Evolutionary conservation across 331 rosid genomes (phyloP), one percentile per base, ranked within the genome.

Genomic region (Malus hybrid): DNA sequence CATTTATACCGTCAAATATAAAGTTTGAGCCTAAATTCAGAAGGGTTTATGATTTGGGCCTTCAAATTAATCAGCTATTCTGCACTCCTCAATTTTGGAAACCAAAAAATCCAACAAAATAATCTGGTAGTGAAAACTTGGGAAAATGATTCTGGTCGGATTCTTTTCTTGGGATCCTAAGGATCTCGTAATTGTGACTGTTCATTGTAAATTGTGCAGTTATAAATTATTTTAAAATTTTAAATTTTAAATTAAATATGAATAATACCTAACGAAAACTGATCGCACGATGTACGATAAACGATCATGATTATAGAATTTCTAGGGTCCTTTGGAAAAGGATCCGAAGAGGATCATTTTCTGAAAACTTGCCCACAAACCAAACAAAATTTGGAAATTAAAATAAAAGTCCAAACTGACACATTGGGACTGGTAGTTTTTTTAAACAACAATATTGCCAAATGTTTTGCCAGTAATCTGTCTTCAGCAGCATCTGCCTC

Each of bases 121-220:
- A 22, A 20, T 27, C 12, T 14, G 10, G 15, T 6, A 1, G 7
- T 39, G 12, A 39, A 39, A 39, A 39, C 46, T 9, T 39, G 46
- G 46, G 46, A 39, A 39, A 9, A 39, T 0, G 46, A 39, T 39
- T 9, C 0, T 39, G 0, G 12, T 0, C 12, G 12, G 12, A 39
- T 2, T 0, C 0, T 39, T 39, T 39, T 39, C 1, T 0, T 39
- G 4, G 39, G 10, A 39, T 39, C 1, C 1, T 9, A 39, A 1
- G 1, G 3, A 39, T 39, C 1, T 39, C 0, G 0, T 39, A 3
- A 39, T 39, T 1, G 11, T 36, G 4, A 36, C 0, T 0, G 4
- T 36, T 39, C 4, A 39, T 39, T 0, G 0, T 39, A 39, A 0
- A 9, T 39, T 0, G 4, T 39, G 4, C 1, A 1, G 0, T 39